Conservation (phyloP, 1,284 basidiomycete genomes). For the Sporisorium sorghi region DNA sequence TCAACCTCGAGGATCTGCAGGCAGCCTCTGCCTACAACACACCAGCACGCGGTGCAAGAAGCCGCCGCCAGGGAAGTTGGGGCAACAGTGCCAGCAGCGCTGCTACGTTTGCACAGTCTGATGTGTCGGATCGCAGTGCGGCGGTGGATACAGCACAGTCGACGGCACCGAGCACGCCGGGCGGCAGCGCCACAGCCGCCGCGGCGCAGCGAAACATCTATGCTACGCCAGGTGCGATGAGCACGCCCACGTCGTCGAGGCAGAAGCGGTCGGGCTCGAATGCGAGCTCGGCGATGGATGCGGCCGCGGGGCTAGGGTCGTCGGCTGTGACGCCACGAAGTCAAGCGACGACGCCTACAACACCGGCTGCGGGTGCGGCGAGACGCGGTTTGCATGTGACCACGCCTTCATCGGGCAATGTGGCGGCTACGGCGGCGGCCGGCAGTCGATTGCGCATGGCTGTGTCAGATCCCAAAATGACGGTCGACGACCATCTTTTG, state of each 20-base stretch:
- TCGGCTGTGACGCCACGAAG: slow-evolving; percentile 26
- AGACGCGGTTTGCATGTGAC: slow-evolving; percentile 12
- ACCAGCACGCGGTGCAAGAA: slow-evolving; percentile 19
- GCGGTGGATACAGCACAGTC: slow-evolving; percentile 19
- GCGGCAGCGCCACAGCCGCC: slow-evolving; percentile 3
- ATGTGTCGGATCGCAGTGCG: slow-evolving; percentile 26
- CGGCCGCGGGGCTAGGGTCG: neutral
- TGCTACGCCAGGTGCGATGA: slow-evolving; percentile 22
- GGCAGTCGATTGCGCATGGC: slow-evolving; percentile 23
- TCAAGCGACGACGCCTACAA: slow-evolving; percentile 27
- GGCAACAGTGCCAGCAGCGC: slow-evolving; percentile 37
- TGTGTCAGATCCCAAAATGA: slow-evolving; percentile 31
- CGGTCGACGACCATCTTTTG: slow-evolving; percentile 56
- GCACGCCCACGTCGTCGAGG: slow-evolving; percentile 40
- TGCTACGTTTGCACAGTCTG: slow-evolving; percentile 31
- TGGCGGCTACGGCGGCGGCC: slow-evolving; percentile 17
- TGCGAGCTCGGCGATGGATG: slow-evolving; percentile 29
- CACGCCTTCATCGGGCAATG: slow-evolving; percentile 19
- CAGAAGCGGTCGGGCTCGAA: slow-evolving; percentile 44
- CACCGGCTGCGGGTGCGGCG: slow-evolving; percentile 17
- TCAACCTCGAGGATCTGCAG: slow-evolving; percentile 47
- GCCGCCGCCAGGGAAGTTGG: slow-evolving; percentile 29
- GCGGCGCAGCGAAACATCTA: slow-evolving; percentile 11
- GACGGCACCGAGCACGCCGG: slow-evolving; percentile 36
- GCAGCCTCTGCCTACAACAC: slow-evolving; percentile 43